Conservation (phyloP, 495 filamentous ascomycete species). For the Penicillium goetzii region DNA sequence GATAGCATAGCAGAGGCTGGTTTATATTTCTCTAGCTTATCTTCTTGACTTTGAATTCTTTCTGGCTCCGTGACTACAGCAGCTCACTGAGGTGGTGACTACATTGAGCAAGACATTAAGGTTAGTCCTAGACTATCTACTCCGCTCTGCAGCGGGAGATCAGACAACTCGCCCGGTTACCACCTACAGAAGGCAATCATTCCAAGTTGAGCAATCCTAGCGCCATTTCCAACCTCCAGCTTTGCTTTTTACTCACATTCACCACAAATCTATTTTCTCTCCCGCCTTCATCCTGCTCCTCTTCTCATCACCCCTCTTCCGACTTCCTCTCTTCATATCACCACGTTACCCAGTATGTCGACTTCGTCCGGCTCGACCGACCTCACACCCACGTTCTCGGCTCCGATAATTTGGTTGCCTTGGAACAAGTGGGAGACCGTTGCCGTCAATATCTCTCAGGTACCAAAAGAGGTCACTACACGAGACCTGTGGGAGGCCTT, state of each 20-base stretch:
- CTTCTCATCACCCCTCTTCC: not conserved
- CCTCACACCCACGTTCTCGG: not conserved
- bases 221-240: not conserved
- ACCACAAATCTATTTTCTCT: not conserved
- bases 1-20: too few relatives aligned
- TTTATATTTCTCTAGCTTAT: too few relatives aligned
- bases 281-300: not conserved
- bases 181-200: too few relatives aligned
- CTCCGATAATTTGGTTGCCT: constrained; percentile 6
- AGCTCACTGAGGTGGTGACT: too few relatives aligned
- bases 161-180: too few relatives aligned
- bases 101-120: too few relatives aligned
- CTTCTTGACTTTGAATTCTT: too few relatives aligned
- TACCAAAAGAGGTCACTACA: constrained; percentile 42
- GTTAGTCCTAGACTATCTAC: too few relatives aligned
- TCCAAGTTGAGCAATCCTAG: not conserved
- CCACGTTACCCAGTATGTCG: not conserved
- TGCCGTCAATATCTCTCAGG: constrained; percentile 35
- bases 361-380: not conserved
- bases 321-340: not conserved
- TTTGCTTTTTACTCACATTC: not conserved
- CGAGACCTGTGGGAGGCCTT: constrained; percentile 44
- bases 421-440: constrained; percentile 49
- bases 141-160: too few relatives aligned
- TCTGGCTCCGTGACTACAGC: too few relatives aligned